Percentiles rank a stretch among this genome's conserved stretches.
Evolutionary conservation across 2,329 filamentous ascomycete genomes (phyloP).

Genomic region (Fusarium goolgardi): DNA sequence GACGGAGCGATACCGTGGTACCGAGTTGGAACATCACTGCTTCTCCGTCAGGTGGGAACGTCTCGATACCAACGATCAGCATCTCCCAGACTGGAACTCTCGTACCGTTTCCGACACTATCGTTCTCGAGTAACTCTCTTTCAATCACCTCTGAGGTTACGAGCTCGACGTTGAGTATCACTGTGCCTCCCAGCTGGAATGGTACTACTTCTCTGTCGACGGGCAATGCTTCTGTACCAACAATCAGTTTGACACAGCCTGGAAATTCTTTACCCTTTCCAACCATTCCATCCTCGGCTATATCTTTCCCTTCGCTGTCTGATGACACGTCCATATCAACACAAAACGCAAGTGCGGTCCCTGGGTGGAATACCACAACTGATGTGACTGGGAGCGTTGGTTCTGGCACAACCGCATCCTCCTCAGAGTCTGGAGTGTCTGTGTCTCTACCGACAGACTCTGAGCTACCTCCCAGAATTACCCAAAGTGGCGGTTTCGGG

Average conservation of each 20-base stretch:
- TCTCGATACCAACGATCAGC: slow-evolving; percentile 4
- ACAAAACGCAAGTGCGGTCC: background rate
- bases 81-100: slow-evolving; percentile 1
- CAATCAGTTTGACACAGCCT: slow-evolving; percentile 2
- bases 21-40: slow-evolving; percentile 6
- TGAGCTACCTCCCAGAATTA: background rate
- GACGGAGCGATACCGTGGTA: background rate
- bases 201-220: slow-evolving; percentile 1
- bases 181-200: slow-evolving; percentile 4
- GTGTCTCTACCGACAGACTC: slow-evolving; percentile 2
- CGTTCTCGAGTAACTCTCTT: background rate
- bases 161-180: background rate
- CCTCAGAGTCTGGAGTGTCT: background rate
- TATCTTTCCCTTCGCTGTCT: slow-evolving; percentile 5
- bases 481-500: background rate
- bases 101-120: background rate
- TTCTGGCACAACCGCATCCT: background rate
- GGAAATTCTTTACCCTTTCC: background rate
- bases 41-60: background rate
- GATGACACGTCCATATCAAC: background rate
- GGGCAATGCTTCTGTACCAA: slow-evolving; percentile 1
- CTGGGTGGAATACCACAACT: slow-evolving; percentile 12
- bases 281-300: background rate
- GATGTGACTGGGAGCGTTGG: background rate
- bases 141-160: background rate